Percentiles rank a stretch among this genome's conserved stretches.
phyloP scores from a whole-genome alignment of 257 asterid genomes.

The Forsythia suspensa region DNA sequence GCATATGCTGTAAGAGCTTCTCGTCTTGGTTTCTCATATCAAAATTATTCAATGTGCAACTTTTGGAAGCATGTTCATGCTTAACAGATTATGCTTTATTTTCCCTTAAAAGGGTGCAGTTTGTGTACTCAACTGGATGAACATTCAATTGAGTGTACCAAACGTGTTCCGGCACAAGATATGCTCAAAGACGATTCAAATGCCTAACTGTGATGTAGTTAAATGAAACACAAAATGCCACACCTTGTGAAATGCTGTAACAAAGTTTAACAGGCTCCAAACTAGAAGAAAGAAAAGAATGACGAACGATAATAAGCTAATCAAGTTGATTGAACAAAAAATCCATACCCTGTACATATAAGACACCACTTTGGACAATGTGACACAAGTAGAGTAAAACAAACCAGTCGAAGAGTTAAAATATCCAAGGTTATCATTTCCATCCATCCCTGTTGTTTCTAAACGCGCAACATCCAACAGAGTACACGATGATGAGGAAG shows the following conservation, averaged over 20 bases:
- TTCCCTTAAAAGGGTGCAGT: too few species aligned
- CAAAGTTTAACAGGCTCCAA: not conserved
- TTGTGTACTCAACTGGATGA: too few species aligned
- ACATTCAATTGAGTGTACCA: too few species aligned
- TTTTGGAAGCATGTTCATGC: too few species aligned
- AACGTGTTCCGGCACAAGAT: too few species aligned
- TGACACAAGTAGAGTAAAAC: not conserved
- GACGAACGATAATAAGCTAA: not conserved
- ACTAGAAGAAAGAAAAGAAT: not conserved
- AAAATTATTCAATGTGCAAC: too few species aligned
- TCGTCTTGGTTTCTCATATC: not conserved
- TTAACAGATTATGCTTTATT: too few species aligned
- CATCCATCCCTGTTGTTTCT: constrained; percentile 90
- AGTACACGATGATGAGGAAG: constrained; percentile 78
- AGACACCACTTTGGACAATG: not conserved
- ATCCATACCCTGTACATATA: not conserved
- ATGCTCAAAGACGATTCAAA: too few species aligned
- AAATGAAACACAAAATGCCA: too few species aligned
- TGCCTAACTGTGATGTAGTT: too few species aligned
- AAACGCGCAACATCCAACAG: constrained; percentile 81
- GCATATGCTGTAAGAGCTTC: not conserved
- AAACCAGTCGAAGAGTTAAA: not conserved
- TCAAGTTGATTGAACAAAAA: not conserved
- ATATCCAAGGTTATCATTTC: constrained; percentile 70
- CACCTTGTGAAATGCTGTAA: too few species aligned